Evolutionary conservation across 2,329 filamentous ascomycete genomes (phyloP).

Genomic region (Microsporum audouinii): DNA sequence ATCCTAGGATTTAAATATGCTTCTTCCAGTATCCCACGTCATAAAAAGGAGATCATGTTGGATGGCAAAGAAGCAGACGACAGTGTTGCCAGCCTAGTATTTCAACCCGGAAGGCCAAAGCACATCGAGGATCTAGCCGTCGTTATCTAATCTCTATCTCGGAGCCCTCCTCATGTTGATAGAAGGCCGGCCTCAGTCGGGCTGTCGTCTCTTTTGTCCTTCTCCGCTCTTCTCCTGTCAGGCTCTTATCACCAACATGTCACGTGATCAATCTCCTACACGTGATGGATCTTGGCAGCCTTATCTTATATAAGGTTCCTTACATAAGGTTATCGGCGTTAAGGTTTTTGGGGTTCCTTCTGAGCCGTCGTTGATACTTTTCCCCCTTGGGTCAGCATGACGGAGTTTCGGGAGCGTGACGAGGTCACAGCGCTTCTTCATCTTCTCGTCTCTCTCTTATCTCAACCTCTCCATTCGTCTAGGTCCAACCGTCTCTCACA

Average conservation of each 20-base stretch:
- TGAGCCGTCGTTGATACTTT: not conserved
- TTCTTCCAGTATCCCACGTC: too few relatives aligned
- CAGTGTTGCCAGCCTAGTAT: too few relatives aligned
- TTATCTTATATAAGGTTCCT: conserved; percentile 2
- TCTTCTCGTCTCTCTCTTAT: not conserved
- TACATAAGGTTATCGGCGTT: not conserved
- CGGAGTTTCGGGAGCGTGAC: not conserved
- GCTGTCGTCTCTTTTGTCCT: too few relatives aligned
- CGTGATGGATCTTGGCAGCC: not conserved
- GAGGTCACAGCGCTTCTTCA: not conserved
- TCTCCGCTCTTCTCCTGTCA: too few relatives aligned
- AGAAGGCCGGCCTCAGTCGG: too few relatives aligned
- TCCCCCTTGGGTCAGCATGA: not conserved
- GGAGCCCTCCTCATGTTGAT: too few relatives aligned
- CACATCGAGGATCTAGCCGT: too few relatives aligned
- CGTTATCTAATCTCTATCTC: too few relatives aligned
- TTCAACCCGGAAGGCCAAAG: too few relatives aligned
- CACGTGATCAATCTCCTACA: not conserved
- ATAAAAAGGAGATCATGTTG: too few relatives aligned
- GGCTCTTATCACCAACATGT: not conserved
- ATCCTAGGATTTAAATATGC: too few relatives aligned
- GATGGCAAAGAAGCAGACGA: too few relatives aligned
- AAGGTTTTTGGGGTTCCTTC: not conserved
- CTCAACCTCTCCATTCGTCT: not conserved
- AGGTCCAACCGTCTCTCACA: not conserved